Percentiles rank a stretch among this genome's conserved stretches.
Conservation (phyloP, 805 yeast species). For the Candida parachauliodes region DNA sequence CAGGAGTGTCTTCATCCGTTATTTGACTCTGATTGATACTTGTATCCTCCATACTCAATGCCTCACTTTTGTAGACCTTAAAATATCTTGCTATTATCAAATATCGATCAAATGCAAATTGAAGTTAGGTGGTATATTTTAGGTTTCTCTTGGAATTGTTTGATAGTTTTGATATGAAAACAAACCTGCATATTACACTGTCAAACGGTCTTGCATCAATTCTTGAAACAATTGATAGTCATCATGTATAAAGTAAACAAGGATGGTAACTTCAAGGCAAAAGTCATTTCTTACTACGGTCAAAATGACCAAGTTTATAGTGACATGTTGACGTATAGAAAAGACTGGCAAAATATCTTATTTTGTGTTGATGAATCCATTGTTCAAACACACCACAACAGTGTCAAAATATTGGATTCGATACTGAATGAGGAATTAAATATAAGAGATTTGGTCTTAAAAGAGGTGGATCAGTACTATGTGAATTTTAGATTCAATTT, state of each 20-base stretch:
- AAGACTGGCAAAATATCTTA: constrained; percentile 46
- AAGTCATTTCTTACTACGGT: constrained; percentile 46
- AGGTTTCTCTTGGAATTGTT: not conserved
- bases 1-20: constrained; percentile 1
- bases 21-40: not conserved
- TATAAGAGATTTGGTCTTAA: constrained; percentile 11
- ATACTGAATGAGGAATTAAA: constrained; percentile 10
- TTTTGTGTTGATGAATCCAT: constrained; percentile 39
- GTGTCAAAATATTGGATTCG: constrained; percentile 2
- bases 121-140: too few species aligned
- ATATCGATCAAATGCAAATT: too few species aligned
- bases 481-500: constrained; percentile 7
- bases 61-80: too few species aligned
- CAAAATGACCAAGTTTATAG: constrained; percentile 41
- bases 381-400: constrained; percentile 7
- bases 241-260: constrained; percentile 12
- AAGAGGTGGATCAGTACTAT: constrained; percentile 6
- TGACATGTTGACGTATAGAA: constrained; percentile 41
- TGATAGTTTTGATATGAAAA: too few species aligned
- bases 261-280: constrained; percentile 25
- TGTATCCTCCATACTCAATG: not conserved
- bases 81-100: too few species aligned
- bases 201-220: too few species aligned
- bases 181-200: constrained; percentile 2
- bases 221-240: too few species aligned